Evolutionary conservation across 192 early-diverging fungal genomes (phyloP), one percentile per base, ranked within the genome.

Genomic region (Dissophora ornata): DNA sequence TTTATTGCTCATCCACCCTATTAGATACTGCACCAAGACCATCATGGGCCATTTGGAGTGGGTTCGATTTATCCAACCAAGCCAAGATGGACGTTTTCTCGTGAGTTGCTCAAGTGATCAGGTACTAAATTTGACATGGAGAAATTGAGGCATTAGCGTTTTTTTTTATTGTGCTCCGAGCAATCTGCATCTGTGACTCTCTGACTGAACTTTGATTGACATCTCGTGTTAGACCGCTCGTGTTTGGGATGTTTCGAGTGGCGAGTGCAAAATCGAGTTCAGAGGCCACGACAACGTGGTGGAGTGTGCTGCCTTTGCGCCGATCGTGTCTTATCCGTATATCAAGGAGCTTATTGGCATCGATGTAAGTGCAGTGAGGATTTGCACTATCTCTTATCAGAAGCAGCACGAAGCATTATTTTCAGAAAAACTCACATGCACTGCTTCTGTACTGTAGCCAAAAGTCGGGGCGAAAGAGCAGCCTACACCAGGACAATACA

Each of bases 241-340:
- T 13, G 52, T 97, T 18, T 95, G 93, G 93, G 94, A 97, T 62
- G 57, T 85, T 3, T 36, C 79, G 6, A 82, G 87, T 8, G 93
- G 93, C 42, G 93, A 94, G 47, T 87, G 84, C 66, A 90, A 91
- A 65, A 83, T 80, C 60, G 93, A 95, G 48, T 82, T 97, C 70
- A 84, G 92, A 36, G 96, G 94, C 22, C 97, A 98, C 79, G 94
- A 94, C 15, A 94, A 98, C 67, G 95, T 98, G n/a, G 92, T 98
- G 30, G 97, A 98, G 69, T 93, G 91, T 46, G 89, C 94, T 1
- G 86, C 86, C 18, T 98, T 96, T 85, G 93, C 90, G 18, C 97
- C 97, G 11, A 52, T 79, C 18, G 80, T 60, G 28, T 82, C 91
- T 5, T 87, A 90, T 53, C 80, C 88, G n/a, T 82, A 69, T 51